Conservation (phyloP, 2,329 filamentous ascomycete genomes). For the Cordyceps farinosa region DNA sequence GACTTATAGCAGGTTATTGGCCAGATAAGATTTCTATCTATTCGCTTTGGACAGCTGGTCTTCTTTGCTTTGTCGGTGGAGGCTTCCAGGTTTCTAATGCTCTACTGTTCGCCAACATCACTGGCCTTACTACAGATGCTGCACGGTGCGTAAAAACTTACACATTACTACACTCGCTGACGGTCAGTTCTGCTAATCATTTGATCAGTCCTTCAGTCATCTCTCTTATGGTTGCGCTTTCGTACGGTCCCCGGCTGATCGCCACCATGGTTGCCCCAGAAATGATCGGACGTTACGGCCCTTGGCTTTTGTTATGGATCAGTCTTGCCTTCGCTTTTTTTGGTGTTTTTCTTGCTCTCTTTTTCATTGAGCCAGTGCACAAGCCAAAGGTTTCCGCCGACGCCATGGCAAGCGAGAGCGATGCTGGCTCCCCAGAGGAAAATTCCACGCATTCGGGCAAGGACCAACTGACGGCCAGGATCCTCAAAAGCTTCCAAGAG, state of each 20-base stretch:
- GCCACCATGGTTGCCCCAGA: neutral
- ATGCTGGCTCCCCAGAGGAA: neutral
- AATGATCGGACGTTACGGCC: neutral
- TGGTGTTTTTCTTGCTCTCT: neutral
- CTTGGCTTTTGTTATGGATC: neutral
- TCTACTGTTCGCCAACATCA: slow-evolving; percentile 7
- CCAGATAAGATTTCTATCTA: neutral
- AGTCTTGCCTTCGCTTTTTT: neutral
- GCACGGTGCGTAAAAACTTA: neutral
- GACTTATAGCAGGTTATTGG: neutral
- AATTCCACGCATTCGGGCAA: neutral
- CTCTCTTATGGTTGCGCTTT: neutral
- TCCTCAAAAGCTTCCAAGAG: neutral
- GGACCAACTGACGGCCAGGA: neutral
- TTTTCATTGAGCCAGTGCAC: neutral
- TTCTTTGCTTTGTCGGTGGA: slow-evolving; percentile 6
- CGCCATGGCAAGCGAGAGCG: neutral
- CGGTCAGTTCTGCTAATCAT: neutral
- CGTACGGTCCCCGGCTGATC: slow-evolving; percentile 1
- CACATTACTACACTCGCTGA: no score
- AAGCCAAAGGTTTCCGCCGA: neutral
- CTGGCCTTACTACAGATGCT: slow-evolving; percentile 9
- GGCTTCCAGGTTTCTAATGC: neutral
- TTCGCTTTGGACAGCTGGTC: neutral
- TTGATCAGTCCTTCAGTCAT: neutral